phyloP scores from a whole-genome alignment of 768 basidiomycete genomes.

The Nidularia pulvinata region DNA sequence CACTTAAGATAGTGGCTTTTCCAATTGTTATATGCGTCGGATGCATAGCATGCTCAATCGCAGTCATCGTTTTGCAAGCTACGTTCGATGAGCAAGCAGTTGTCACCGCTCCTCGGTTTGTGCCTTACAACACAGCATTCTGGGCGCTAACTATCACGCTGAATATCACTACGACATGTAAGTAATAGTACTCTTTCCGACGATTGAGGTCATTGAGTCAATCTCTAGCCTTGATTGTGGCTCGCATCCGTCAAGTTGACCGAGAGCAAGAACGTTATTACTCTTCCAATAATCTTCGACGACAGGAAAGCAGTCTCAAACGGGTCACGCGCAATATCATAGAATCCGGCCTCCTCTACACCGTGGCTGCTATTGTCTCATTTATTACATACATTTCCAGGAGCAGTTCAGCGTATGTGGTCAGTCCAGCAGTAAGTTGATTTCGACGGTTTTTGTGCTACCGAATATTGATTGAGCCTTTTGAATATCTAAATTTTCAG shows the following conservation, averaged over 20 bases:
- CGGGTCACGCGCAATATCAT: constrained; percentile 21
- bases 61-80: constrained; percentile 4
- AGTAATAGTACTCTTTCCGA: constrained; percentile 1
- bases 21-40: constrained; percentile 15
- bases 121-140: constrained; percentile 4
- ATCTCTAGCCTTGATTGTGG: constrained; percentile 6
- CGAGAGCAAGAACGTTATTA: background rate
- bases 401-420: constrained; percentile 19
- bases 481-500: constrained; percentile 1
- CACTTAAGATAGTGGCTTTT: constrained; percentile 9
- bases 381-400: constrained; percentile 12
- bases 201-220: background rate
- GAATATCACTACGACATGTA: constrained; percentile 13
- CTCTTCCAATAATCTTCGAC: background rate
- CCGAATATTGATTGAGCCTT: background rate
- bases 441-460: background rate
- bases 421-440: constrained; percentile 14
- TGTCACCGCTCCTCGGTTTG: constrained; percentile 2
- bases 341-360: constrained; percentile 25
- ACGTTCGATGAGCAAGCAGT: constrained; percentile 4
- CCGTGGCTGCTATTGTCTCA: constrained; percentile 10
- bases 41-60: constrained; percentile 4
- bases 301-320: background rate
- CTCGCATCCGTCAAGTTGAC: constrained; percentile 5
- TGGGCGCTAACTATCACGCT: constrained; percentile 9